phyloP scores from a whole-genome alignment of 2,329 filamentous ascomycete genomes.

The Colletotrichum costaricense region DNA sequence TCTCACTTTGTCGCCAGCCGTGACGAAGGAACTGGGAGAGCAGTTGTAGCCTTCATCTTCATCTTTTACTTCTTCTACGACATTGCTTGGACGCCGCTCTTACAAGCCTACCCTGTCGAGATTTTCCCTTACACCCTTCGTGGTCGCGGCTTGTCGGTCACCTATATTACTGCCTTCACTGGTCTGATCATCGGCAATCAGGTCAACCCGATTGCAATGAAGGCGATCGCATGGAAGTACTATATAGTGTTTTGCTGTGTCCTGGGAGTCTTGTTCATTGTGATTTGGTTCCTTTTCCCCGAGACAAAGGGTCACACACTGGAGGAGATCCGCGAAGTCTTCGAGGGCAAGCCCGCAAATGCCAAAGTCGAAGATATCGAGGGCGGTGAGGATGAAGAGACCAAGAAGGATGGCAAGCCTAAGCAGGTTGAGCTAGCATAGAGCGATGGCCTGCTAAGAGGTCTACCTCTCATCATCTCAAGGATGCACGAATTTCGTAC shows the following conservation, averaged over 20 bases:
- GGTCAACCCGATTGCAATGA: constrained; percentile 53
- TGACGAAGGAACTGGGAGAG: constrained; percentile 35
- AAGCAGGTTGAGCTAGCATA: constrained; percentile 19
- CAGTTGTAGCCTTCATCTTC: constrained; percentile 35
- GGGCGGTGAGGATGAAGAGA: neutral
- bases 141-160: constrained; percentile 33
- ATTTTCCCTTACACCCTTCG: constrained; percentile 37
- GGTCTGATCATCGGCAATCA: constrained; percentile 52
- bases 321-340: constrained; percentile 36
- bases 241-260: constrained; percentile 39
- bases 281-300: constrained; percentile 41
- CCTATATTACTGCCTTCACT: constrained; percentile 31
- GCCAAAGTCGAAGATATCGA: constrained; percentile 2
- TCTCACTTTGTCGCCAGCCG: constrained; percentile 5
- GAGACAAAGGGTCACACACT: constrained; percentile 43
- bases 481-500: too few species aligned
- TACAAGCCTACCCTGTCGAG: constrained; percentile 35
- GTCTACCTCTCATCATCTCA: too few species aligned
- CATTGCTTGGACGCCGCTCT: constrained; percentile 33
- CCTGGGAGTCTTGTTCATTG: constrained; percentile 28
- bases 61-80: constrained; percentile 37
- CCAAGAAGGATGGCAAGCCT: neutral
- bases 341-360: constrained; percentile 18
- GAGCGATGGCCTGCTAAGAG: neutral
- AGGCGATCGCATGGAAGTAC: constrained; percentile 39